A percentile compares a stretch with the other conserved stretches of the same genome.
phyloP scores from a whole-genome alignment of 768 basidiomycete genomes.

The Boletus rufocinnamomeus region DNA sequence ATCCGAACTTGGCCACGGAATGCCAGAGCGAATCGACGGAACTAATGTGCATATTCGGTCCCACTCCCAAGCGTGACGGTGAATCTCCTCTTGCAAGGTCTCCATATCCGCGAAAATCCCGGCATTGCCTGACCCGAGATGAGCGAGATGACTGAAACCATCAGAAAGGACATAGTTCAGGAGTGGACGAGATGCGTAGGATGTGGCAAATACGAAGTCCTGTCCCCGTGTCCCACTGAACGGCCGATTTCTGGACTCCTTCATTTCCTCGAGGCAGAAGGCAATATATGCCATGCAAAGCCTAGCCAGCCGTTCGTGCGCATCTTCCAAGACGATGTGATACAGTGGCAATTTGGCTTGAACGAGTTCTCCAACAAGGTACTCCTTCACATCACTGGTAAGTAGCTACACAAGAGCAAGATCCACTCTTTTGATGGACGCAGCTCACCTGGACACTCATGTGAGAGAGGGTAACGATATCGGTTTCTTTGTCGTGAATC shows the following conservation, averaged over 20 bases:
- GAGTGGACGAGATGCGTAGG: neutral
- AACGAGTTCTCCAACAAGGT: slow-evolving; percentile 14
- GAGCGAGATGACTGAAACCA: slow-evolving; percentile 11
- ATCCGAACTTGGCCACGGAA: slow-evolving; percentile 3
- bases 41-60: too few relatives aligned
- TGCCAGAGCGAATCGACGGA: neutral
- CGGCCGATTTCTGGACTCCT: neutral
- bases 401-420: neutral
- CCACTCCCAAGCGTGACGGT: too few relatives aligned
- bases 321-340: slow-evolving; percentile 12
- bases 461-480: too few relatives aligned
- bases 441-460: slow-evolving; percentile 21
- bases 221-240: neutral
- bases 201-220: neutral
- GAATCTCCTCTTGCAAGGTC: neutral
- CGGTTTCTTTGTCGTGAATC: slow-evolving; percentile 11
- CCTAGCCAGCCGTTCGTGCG: too few relatives aligned
- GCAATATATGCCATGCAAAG: slow-evolving; percentile 14
- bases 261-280: slow-evolving; percentile 7
- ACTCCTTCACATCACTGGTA: slow-evolving; percentile 4
- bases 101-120: slow-evolving; percentile 5
- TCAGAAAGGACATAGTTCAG: slow-evolving; percentile 12
- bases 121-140: neutral
- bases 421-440: too few relatives aligned
- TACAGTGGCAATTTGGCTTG: neutral